phyloP scores from a whole-genome alignment of 2,329 filamentous ascomycete genomes.

The Apiospora phragmitis region DNA sequence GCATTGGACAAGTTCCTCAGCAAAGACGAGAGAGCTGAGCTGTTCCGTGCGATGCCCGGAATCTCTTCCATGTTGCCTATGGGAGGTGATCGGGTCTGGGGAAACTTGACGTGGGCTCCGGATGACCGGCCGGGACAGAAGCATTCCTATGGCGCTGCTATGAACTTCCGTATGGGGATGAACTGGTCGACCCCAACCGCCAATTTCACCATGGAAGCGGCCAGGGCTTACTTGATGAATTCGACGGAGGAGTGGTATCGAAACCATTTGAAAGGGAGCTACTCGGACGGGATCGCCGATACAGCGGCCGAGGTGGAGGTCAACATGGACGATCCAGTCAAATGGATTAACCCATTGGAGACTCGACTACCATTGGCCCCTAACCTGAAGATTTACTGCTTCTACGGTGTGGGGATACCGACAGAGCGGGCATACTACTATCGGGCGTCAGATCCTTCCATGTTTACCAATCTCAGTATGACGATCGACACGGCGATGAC shows the following conservation, averaged over 20 bases:
- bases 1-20: constrained; percentile 94
- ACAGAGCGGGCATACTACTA: constrained; percentile 95
- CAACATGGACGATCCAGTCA: constrained; percentile 73
- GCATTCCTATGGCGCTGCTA: constrained; percentile 74
- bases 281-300: constrained; percentile 86
- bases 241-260: constrained; percentile 85
- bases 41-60: constrained; percentile 96
- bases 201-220: constrained; percentile 81
- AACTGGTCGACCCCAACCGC: constrained; percentile 64
- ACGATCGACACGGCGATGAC: constrained; percentile 69
- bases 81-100: constrained; percentile 93
- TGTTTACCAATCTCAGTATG: constrained; percentile 68
- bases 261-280: constrained; percentile 69
- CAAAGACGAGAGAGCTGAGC: constrained; percentile 84
- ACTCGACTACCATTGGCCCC: constrained; percentile 84
- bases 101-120: constrained; percentile 81
- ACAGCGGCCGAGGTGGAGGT: constrained; percentile 77
- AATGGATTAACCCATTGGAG: constrained; percentile 96
- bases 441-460: constrained; percentile 57
- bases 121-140: constrained; percentile 78
- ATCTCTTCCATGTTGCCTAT: constrained; percentile 96
- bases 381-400: constrained; percentile 92
- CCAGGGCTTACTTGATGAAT: constrained; percentile 75
- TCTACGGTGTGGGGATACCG: constrained; percentile 92
- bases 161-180: constrained; percentile 75